Evolutionary conservation across 768 basidiomycete genomes (phyloP).

Genomic region (Amanita polypyramis): DNA sequence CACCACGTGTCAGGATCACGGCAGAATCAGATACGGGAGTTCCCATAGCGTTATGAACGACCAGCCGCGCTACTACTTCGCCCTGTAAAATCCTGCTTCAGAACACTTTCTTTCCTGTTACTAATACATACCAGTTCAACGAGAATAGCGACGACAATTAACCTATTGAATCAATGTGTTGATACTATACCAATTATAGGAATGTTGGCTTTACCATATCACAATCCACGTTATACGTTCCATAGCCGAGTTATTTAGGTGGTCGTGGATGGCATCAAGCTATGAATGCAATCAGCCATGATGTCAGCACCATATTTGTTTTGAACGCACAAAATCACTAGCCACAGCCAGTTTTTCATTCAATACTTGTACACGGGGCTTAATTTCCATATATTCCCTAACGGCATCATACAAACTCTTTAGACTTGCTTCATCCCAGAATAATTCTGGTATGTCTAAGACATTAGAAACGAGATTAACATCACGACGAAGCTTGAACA

Average conservation of each 20-base stretch:
- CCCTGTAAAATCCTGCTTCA: constrained; percentile 32
- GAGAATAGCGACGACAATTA: constrained; percentile 84
- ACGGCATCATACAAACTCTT: constrained; percentile 88
- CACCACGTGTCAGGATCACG: neutral
- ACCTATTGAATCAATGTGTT: constrained; percentile 34
- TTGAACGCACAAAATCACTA: constrained; percentile 67
- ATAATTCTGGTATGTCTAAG: constrained; percentile 86
- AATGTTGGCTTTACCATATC: constrained; percentile 28
- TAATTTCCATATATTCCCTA: constrained; percentile 91
- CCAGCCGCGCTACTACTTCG: constrained; percentile 69
- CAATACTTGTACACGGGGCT: constrained; percentile 67
- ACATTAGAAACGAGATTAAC: constrained; percentile 91
- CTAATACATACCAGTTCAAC: constrained; percentile 61
- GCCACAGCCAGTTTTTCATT: constrained; percentile 85
- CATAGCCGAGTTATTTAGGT: constrained; percentile 84
- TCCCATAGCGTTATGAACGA: constrained; percentile 51
- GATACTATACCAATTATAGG: constrained; percentile 8
- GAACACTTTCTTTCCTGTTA: neutral
- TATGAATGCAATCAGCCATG: constrained; percentile 18
- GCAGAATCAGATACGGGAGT: neutral
- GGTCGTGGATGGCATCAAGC: constrained; percentile 90
- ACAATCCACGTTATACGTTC: constrained; percentile 68
- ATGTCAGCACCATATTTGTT: neutral
- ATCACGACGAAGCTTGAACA: constrained; percentile 84
- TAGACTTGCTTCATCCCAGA: constrained; percentile 90